phyloP scores from a whole-genome alignment of 495 filamentous ascomycete species.

The Penicillium angulare region DNA sequence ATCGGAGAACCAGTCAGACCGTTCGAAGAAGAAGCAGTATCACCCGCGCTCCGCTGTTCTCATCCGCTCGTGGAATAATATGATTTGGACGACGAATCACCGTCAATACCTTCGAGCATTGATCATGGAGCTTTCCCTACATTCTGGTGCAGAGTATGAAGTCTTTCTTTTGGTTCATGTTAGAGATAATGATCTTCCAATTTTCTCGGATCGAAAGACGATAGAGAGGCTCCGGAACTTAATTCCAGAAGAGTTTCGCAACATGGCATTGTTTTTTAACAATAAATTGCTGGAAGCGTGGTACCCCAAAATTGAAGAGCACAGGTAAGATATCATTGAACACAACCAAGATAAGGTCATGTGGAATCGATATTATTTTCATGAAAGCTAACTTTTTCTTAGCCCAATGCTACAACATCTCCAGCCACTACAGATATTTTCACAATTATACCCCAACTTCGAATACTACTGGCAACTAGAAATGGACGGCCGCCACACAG shows the following conservation, averaged over 20 bases:
- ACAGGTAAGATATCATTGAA: constrained; percentile 16
- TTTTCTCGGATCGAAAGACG: constrained; percentile 50
- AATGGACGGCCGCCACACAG: constrained; percentile 67
- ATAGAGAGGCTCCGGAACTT: constrained; percentile 46
- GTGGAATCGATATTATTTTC: not conserved
- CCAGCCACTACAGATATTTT: constrained; percentile 51
- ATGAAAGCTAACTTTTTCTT: not conserved
- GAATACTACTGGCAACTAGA: constrained; percentile 79
- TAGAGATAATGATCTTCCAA: constrained; percentile 52
- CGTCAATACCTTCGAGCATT: constrained; percentile 69
- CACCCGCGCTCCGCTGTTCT: constrained; percentile 63
- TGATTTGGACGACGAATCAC: constrained; percentile 68
- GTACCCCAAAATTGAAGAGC: constrained; percentile 28
- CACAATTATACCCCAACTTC: constrained; percentile 66
- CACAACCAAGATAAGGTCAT: too few species aligned
- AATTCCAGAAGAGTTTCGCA: constrained; percentile 64
- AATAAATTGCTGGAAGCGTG: constrained; percentile 30
- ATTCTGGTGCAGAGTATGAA: constrained; percentile 74
- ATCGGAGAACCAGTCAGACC: not conserved
- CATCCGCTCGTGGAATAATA: constrained; percentile 65
- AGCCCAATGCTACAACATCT: constrained; percentile 28
- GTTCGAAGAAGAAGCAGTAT: constrained; percentile 4
- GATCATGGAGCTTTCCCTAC: constrained; percentile 68
- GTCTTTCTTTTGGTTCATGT: constrained; percentile 75
- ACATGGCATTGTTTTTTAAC: constrained; percentile 69